These are phyloP conservation scores for Clonostachys byssicola DNA, from an alignment of 2,329 filamentous ascomycete species.

Conservation along the genomic window DNA sequence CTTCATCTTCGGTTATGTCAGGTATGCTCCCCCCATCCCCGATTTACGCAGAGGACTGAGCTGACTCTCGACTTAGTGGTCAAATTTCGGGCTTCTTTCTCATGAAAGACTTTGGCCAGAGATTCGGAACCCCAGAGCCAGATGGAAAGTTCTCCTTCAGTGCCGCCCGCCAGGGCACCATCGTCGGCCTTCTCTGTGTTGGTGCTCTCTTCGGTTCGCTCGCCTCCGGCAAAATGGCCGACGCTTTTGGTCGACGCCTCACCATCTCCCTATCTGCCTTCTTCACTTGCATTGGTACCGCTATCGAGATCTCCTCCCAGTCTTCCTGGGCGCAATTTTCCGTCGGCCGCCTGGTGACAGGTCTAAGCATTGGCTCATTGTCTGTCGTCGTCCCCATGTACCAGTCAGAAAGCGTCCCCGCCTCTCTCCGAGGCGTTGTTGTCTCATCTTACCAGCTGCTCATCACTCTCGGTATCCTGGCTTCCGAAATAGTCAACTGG, in stretches of 20 bases:
- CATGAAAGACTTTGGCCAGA: slow-evolving; percentile 50
- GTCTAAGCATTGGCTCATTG: slow-evolving; percentile 60
- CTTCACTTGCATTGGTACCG: slow-evolving; percentile 59
- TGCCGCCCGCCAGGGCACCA: slow-evolving; percentile 56
- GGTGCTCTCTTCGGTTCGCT: slow-evolving; percentile 57
- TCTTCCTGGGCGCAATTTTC: slow-evolving; percentile 60
- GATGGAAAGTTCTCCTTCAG: slow-evolving; percentile 43
- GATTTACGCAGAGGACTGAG: background rate
- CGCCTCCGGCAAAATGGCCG: slow-evolving; percentile 54
- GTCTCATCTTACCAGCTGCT: slow-evolving; percentile 65
- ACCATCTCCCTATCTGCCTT: slow-evolving; percentile 59
- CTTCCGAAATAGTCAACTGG: slow-evolving; percentile 54
- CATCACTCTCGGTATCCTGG: slow-evolving; percentile 65
- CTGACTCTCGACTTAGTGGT: slow-evolving; percentile 31
- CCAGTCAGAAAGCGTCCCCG: slow-evolving; percentile 61
- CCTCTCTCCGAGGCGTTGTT: slow-evolving; percentile 59
- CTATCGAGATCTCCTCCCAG: slow-evolving; percentile 58
- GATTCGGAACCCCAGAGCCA: slow-evolving; percentile 42
- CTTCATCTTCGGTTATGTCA: slow-evolving; percentile 54
- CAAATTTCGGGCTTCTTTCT: slow-evolving; percentile 58
- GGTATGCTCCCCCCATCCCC: slow-evolving; percentile 25
- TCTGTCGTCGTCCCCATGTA: slow-evolving; percentile 66
- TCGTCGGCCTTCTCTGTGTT: slow-evolving; percentile 57
- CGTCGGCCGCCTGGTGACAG: slow-evolving; percentile 59
- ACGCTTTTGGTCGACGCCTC: slow-evolving; percentile 55